Conservation (phyloP, 169 alveolate genomes). For the Cryptosporidium andersoni region DNA sequence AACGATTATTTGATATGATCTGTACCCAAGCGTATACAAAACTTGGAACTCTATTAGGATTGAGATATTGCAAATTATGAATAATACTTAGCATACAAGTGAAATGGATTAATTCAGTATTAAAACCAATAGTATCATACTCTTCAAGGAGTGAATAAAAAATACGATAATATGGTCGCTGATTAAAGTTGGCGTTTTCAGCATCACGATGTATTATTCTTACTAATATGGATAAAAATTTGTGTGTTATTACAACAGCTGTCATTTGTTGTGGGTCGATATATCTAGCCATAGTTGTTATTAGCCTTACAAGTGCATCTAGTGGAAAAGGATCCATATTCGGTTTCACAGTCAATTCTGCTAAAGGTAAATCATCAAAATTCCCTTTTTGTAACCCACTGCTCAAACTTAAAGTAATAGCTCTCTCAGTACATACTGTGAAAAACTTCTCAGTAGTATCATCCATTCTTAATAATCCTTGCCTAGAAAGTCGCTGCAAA, state of each 20-base stretch:
- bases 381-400: neutral
- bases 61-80: conserved; percentile 76
- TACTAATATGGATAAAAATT: conserved; percentile 78
- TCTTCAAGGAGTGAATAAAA: conserved; percentile 78
- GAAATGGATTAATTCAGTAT: conserved; percentile 74
- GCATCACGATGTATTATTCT: conserved; percentile 79
- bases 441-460: conserved; percentile 86
- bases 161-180: conserved; percentile 78
- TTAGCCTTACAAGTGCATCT: conserved; percentile 84
- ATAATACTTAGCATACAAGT: conserved; percentile 79
- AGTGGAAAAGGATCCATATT: conserved; percentile 74
- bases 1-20: conserved; percentile 89
- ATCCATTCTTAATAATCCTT: conserved; percentile 86
- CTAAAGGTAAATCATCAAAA: neutral
- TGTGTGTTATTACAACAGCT: conserved; percentile 85
- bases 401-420: conserved; percentile 69
- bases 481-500: conserved; percentile 85
- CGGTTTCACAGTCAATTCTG: neutral
- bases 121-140: conserved; percentile 78
- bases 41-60: conserved; percentile 94
- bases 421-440: conserved; percentile 83
- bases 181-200: conserved; percentile 75
- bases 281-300: conserved; percentile 83
- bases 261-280: conserved; percentile 86
- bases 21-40: conserved; percentile 96